Percentiles rank a stretch among this genome's conserved stretches.
Conservation (phyloP, 495 filamentous ascomycete genomes). For the Xylaria longipes region DNA sequence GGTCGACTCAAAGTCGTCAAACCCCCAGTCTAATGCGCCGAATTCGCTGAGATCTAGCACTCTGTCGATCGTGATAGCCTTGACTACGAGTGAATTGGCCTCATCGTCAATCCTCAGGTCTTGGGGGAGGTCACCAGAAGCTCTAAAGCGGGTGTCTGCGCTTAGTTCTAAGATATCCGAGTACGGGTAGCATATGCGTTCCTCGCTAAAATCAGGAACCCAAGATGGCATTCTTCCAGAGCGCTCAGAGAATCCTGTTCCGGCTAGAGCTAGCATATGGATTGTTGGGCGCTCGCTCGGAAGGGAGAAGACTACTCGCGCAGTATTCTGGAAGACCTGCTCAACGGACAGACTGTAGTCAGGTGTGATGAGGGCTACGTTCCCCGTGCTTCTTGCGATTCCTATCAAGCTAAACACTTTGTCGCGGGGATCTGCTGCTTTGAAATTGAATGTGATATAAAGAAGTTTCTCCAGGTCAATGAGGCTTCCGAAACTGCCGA, state of each 20-base stretch:
- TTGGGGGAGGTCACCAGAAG: constrained; percentile 3
- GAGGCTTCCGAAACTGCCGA: neutral
- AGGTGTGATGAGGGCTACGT: neutral
- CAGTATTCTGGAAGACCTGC: constrained; percentile 11
- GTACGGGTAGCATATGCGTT: neutral
- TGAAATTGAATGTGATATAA: constrained; percentile 5
- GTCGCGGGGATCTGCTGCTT: constrained; percentile 5
- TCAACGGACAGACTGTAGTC: constrained; percentile 14
- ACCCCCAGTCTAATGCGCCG: constrained; percentile 16
- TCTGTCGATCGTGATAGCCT: neutral
- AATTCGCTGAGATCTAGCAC: constrained; percentile 6
- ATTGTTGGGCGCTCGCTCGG: neutral
- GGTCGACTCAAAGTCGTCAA: neutral
- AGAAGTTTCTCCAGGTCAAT: constrained; percentile 4
- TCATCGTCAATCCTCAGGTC: neutral
- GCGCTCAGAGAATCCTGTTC: constrained; percentile 1
- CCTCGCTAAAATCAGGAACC: neutral
- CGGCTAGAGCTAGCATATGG: constrained; percentile 6
- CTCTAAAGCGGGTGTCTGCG: neutral
- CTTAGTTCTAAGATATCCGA: neutral
- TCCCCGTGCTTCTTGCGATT: neutral
- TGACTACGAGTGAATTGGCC: constrained; percentile 9
- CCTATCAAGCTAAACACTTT: constrained; percentile 11
- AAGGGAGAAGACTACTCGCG: neutral
- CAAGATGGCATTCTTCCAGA: neutral